These are phyloP conservation scores for Corinectria fuckeliana DNA, from an alignment of 2,329 filamentous ascomycete genomes.

Conservation along the genomic window DNA sequence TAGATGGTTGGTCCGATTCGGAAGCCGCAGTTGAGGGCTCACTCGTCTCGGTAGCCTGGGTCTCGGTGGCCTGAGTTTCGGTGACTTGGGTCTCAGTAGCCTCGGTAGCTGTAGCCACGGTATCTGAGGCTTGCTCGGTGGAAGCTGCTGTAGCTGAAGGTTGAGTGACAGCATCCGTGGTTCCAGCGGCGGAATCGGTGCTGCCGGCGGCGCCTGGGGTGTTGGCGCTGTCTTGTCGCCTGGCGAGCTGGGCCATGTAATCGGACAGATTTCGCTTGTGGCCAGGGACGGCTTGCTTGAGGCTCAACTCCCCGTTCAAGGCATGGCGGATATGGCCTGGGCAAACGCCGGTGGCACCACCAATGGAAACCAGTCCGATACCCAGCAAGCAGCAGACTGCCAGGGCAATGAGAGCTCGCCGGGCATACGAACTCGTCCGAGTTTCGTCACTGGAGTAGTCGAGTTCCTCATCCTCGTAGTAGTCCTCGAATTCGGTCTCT, in stretches of 20 bases:
- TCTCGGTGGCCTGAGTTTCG: neutral
- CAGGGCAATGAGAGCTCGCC: conserved; percentile 34
- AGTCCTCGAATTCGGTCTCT: conserved; percentile 37
- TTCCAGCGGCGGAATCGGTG: neutral
- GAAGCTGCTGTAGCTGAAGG: neutral
- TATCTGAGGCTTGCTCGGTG: neutral
- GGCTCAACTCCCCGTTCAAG: conserved; percentile 13
- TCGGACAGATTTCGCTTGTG: conserved; percentile 35
- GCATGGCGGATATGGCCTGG: conserved; percentile 36
- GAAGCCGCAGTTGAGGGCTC: conserved; percentile 33
- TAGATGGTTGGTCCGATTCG: conserved; percentile 30
- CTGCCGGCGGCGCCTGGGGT: conserved; percentile 34
- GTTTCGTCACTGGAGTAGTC: conserved; percentile 20
- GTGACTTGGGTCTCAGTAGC: conserved; percentile 4
- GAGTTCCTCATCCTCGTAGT: conserved; percentile 34
- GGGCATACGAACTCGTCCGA: conserved; percentile 30
- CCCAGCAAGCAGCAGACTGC: conserved; percentile 36
- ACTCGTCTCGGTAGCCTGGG: conserved; percentile 23
- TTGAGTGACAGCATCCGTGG: neutral
- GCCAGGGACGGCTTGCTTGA: conserved; percentile 32
- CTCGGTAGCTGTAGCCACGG: neutral
- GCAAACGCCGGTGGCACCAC: conserved; percentile 32
- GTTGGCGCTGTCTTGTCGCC: conserved; percentile 54
- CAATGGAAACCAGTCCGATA: conserved; percentile 33
- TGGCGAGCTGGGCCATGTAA: conserved; percentile 67